A percentile compares a stretch with the other conserved stretches of the same genome.
phyloP scores from a whole-genome alignment of 2,329 filamentous ascomycete species.

The Cytospora paraplurivora region DNA sequence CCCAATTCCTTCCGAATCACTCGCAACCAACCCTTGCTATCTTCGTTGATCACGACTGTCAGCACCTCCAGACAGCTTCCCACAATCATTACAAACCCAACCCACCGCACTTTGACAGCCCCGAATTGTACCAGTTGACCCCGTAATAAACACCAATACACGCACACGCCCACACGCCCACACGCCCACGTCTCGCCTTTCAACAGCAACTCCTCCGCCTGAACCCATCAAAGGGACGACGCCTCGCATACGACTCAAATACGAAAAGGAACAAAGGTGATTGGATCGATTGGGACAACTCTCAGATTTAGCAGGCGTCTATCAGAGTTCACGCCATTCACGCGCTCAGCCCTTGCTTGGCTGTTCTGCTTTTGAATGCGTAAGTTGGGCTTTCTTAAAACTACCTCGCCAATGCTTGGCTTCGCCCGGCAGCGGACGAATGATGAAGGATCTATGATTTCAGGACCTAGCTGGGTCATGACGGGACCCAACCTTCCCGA shows the following conservation, averaged over 20 bases:
- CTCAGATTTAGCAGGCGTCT: neutral
- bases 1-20: neutral
- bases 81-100: neutral
- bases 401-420: conserved; percentile 19
- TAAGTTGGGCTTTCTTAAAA: conserved; percentile 22
- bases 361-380: conserved; percentile 26
- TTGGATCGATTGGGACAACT: neutral
- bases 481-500: neutral
- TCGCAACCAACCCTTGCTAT: neutral
- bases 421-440: neutral
- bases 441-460: neutral
- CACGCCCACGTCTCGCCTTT: too few species aligned
- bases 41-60: neutral
- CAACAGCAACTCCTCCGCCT: too few species aligned
- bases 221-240: neutral
- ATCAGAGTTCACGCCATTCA: neutral
- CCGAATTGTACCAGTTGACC: too few species aligned
- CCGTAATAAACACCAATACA: too few species aligned
- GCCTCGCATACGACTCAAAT: neutral
- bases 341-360: conserved; percentile 14
- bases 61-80: neutral
- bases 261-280: neutral
- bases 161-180: too few species aligned
- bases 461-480: neutral
- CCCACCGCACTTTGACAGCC: too few species aligned